These are phyloP conservation scores for Fonsecaea nubica DNA, from an alignment of 2,329 filamentous ascomycete species.

Conservation along the genomic window DNA sequence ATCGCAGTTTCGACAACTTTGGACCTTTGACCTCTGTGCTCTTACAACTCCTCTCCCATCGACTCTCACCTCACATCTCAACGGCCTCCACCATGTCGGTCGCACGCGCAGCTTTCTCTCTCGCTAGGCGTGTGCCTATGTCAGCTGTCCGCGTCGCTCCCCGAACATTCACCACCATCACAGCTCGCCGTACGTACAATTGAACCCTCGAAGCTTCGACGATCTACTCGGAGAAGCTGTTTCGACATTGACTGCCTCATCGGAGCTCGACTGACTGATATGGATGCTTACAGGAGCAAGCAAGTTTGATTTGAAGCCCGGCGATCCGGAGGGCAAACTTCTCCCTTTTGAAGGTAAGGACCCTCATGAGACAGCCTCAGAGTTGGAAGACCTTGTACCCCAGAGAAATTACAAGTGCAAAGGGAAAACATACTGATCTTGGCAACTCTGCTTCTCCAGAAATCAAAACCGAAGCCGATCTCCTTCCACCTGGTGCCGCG, in stretches of 20 bases:
- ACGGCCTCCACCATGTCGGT: constrained; percentile 52
- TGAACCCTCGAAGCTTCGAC: constrained; percentile 28
- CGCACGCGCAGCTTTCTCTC: constrained; percentile 54
- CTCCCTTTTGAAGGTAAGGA: constrained; percentile 54
- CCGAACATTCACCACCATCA: constrained; percentile 54
- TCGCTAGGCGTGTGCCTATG: constrained; percentile 54
- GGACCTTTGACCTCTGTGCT: constrained; percentile 21
- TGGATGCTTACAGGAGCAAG: constrained; percentile 40
- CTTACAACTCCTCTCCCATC: constrained; percentile 12
- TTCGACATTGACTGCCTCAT: constrained; percentile 28
- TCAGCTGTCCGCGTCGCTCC: constrained; percentile 46
- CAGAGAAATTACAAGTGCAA: neutral
- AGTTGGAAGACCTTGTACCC: neutral
- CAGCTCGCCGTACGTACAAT: constrained; percentile 54
- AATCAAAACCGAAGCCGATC: constrained; percentile 80
- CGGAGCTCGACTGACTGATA: constrained; percentile 20
- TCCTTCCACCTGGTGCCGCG: constrained; percentile 80
- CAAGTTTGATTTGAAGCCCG: constrained; percentile 51
- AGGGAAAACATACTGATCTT: constrained; percentile 19
- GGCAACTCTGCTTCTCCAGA: constrained; percentile 62
- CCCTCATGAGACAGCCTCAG: constrained; percentile 25
- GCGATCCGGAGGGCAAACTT: constrained; percentile 50
- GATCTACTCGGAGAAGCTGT: constrained; percentile 25
- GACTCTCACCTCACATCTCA: constrained; percentile 33
- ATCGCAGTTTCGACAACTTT: constrained; percentile 21